Conservation (phyloP, 2,329 filamentous ascomycete species). For the Ophiognomonia clavigignenti-juglandacearum region DNA sequence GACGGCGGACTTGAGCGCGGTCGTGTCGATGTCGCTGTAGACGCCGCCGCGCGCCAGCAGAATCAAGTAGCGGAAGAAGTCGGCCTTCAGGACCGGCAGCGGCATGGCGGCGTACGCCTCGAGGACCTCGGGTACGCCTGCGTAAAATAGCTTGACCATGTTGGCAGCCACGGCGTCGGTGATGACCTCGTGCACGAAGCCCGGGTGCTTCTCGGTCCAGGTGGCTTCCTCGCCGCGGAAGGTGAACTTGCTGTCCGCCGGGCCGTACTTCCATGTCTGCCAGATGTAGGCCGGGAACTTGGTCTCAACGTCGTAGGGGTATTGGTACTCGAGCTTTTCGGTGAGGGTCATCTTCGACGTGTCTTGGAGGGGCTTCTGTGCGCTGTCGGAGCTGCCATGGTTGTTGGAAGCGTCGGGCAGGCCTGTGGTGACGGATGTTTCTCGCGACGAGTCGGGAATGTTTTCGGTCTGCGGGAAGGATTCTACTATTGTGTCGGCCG, state of each 20-base stretch:
- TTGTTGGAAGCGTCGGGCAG: slow-evolving; percentile 10
- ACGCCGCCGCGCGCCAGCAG: slow-evolving; percentile 56
- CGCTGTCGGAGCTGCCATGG: slow-evolving; percentile 16
- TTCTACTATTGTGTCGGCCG: slow-evolving; percentile 26
- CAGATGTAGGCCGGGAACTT: slow-evolving; percentile 98
- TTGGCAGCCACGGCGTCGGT: slow-evolving; percentile 83
- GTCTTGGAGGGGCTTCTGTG: slow-evolving; percentile 63
- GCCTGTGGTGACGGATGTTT: slow-evolving; percentile 19
- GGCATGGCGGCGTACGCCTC: slow-evolving; percentile 72
- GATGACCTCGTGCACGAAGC: slow-evolving; percentile 94
- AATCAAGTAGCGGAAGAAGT: slow-evolving; percentile 74
- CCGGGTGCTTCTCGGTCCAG: slow-evolving; percentile 83
- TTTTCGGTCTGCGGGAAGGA: slow-evolving; percentile 23
- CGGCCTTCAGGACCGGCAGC: slow-evolving; percentile 70
- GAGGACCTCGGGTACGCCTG: slow-evolving; percentile 71
- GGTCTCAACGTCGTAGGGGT: slow-evolving; percentile 80
- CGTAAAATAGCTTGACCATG: slow-evolving; percentile 81
- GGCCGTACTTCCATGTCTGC: slow-evolving; percentile 96
- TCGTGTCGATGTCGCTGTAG: slow-evolving; percentile 91
- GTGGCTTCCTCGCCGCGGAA: slow-evolving; percentile 83
- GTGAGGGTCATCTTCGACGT: slow-evolving; percentile 65
- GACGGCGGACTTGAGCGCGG: slow-evolving; percentile 72
- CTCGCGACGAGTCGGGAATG: slow-evolving; percentile 18
- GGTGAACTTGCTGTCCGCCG: slow-evolving; percentile 69
- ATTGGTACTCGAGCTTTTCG: slow-evolving; percentile 87